Evolutionary conservation across 805 yeast genomes (phyloP), one percentile per base, ranked within the genome.

Genomic region (Saccharomycopsis sp.): DNA sequence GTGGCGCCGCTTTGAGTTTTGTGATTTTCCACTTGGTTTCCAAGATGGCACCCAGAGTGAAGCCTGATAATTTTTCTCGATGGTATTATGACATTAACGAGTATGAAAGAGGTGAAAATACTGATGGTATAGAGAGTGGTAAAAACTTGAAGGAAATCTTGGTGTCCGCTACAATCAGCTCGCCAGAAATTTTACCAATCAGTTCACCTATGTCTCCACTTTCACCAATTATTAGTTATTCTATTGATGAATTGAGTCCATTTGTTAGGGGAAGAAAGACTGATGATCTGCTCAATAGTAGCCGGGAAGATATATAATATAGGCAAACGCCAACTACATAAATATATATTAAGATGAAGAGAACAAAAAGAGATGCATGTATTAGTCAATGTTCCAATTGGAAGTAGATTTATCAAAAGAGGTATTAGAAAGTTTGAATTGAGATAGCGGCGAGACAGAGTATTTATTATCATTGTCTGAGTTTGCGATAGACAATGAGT

Each of bases 1-100:
- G 85, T 13, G 97, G 97, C 14, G 89, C 95, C 1, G 72, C 79
- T 13, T 68, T 90, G 45, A 78, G 95, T 0, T 71, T 79, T 48
- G 61, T 74, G n/a, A 79, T 83, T 26, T 89, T 86, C 62, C 71
- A 74, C 20, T 4, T 40, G 4, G 36, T 20, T 31, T 9, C 8
- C 8, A 26, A 8, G 8, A 26, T 26, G 11, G 8, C 13, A 13
- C 29, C 29, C 29, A 26, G 13, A 26, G 13, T 26, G 8, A 26
- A 26, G 8, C 13, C 29, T 26, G 29, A 26, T 13, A 26, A 26
- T 13, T 26, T 8, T 13, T 26, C 29, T 26, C 8, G 29, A 26
- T 26, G 29, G 29, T 13, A 26, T 26, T 26, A 26, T 26, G 29
- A 26, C 13, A 26, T 26, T 13, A 26, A 9, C 29, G 29, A 26